Base-by-base conservation (phyloP, 192 early-diverging fungal genomes). In the Coemansia interrupta region DNA sequence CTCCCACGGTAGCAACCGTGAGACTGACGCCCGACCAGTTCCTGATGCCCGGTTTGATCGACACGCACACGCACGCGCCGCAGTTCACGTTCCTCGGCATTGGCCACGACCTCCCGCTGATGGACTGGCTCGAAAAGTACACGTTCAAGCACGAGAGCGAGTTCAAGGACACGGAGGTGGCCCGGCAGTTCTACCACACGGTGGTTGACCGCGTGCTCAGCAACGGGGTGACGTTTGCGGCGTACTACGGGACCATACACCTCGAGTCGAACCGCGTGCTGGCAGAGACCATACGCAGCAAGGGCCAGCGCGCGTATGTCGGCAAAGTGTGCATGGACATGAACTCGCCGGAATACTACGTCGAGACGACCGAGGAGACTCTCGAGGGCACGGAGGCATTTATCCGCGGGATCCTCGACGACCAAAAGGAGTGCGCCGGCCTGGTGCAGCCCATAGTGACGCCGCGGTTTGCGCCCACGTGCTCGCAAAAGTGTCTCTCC, bases 301-400 rank as follows among this genome's bases (percentile, higher is more conserved):
- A 81, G n/a, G 96, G 94, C 8, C 96, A 98, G 72, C 89, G 96
- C 54, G 94, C 89, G 18, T 91, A 85, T 66, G 86, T 98, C 32
- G 96, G 96, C 17, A 96, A 96, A 66, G 94, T 98, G 54, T 92
- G 91, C 82, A 98, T 98, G 96, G 92, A 95, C 72, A 78, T 86
- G 56, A 92, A 95, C 66, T 70, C 83, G 1, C 92, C 92, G 22
- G 82, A 86, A 30, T 87, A 82, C 63, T 90, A 93, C 70, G 66
- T 83, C 22, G 92, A 96, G 69, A 66, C 79, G 17, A 88, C 87
- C 7, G 80, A 86, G 26, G 68, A 79, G 18, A 88, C 84, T 60
- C 58, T 95, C 24, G 56, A 73, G 13, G 82, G 83, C 19, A 98
- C 92, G 0, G 71, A 79, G 17, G 64, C 74, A 20, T 90, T 90